Conservation (phyloP, 2,329 filamentous ascomycete genomes). For the Ophiostoma australiae region DNA sequence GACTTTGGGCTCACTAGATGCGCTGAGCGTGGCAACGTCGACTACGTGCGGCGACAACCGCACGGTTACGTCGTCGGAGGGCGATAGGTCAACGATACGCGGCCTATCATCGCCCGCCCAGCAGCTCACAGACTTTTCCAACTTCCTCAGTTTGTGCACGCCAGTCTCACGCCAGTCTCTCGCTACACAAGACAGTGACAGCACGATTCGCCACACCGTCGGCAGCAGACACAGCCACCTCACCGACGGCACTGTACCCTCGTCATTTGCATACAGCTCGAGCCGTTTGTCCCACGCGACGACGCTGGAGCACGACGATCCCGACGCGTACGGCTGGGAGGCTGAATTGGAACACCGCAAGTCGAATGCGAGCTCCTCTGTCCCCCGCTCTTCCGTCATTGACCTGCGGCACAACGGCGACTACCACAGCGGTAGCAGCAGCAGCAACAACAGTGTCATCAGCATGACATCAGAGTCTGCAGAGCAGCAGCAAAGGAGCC, state of each 20-base stretch:
- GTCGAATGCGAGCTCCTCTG: constrained; percentile 3
- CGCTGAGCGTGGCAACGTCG: neutral
- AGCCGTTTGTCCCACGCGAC: neutral
- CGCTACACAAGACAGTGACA: constrained; percentile 1
- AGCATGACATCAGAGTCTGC: constrained; percentile 29
- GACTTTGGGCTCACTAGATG: neutral
- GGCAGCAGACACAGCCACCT: constrained; percentile 8
- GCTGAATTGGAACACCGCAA: constrained; percentile 41
- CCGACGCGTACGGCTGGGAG: constrained; percentile 52
- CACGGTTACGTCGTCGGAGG: constrained; percentile 18
- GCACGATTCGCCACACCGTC: constrained; percentile 3
- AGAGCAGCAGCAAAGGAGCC: constrained; percentile 11
- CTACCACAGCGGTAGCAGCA: constrained; percentile 13
- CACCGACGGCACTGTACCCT: neutral
- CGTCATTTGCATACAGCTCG: neutral
- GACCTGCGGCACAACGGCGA: constrained; percentile 24
- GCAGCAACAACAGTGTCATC: constrained; percentile 17
- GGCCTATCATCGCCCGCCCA: neutral
- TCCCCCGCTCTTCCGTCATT: neutral
- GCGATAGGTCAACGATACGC: constrained; percentile 22
- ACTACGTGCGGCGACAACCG: neutral
- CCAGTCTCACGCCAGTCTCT: neutral
- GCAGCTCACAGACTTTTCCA: constrained; percentile 35
- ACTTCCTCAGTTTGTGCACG: constrained; percentile 34
- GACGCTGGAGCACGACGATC: constrained; percentile 32